Conservation (phyloP, 176 grass and related monocot genomes). For the Aegilops bicornis region DNA sequence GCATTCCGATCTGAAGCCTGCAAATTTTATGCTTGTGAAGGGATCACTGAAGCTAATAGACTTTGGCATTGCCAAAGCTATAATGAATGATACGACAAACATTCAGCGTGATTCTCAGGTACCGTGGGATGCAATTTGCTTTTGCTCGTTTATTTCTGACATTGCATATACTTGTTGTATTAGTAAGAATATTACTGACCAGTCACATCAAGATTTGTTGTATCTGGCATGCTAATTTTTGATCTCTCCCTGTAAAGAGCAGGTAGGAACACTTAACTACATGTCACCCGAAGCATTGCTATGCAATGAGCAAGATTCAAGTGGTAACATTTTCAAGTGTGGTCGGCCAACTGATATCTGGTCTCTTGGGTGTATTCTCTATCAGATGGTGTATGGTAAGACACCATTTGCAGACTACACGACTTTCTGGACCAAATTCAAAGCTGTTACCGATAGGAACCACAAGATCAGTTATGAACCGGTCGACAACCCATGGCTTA, state of each 20-base stretch:
- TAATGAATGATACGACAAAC: constrained; percentile 77
- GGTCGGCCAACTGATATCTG: constrained; percentile 94
- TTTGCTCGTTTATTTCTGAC: not conserved
- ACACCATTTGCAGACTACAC: constrained; percentile 89
- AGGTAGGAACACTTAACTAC: constrained; percentile 99
- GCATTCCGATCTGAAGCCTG: constrained; percentile 94
- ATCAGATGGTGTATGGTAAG: constrained; percentile 98
- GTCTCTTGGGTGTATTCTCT: constrained; percentile 97
- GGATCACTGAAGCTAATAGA: constrained; percentile 87
- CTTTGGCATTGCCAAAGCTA: constrained; percentile 85
- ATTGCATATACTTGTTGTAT: not conserved
- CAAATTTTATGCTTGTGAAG: constrained; percentile 85
- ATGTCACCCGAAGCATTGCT: constrained; percentile 97
- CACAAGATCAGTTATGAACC: constrained; percentile 65
- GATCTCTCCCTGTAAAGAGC: constrained; percentile 21
- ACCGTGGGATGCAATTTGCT: not conserved
- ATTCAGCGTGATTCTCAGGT: constrained; percentile 97
- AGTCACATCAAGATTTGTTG: not conserved
- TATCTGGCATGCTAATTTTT: constrained; percentile 10
- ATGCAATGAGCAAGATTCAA: constrained; percentile 70
- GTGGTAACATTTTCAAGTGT: constrained; percentile 78
- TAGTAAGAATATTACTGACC: constrained; percentile 3
- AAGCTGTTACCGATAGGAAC: constrained; percentile 78
- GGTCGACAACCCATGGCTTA: constrained; percentile 83
- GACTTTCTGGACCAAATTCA: constrained; percentile 85